A percentile compares a stretch with the other conserved stretches of the same genome.
Conservation (phyloP, 2,329 filamentous ascomycete species). For the Claviceps sp. region DNA sequence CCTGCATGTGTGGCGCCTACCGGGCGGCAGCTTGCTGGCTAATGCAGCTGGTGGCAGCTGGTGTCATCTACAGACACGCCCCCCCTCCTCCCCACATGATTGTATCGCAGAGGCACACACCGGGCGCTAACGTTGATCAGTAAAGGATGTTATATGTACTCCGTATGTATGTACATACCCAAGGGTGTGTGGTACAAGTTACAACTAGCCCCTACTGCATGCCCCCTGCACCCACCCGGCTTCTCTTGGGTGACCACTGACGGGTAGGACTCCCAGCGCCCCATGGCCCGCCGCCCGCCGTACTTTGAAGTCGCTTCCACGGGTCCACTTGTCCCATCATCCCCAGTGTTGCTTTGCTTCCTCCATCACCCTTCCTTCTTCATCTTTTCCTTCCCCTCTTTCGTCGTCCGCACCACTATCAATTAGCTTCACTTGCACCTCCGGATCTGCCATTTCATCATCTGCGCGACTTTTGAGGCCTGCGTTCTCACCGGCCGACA, state of each 20-base stretch:
- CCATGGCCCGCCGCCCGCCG: conserved; percentile 2
- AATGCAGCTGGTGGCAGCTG: too few species aligned
- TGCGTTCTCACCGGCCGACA: background rate
- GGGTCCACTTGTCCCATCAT: conserved; percentile 13
- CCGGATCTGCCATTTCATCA: conserved; percentile 7
- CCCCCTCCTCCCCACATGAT: too few species aligned
- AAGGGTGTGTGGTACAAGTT: background rate
- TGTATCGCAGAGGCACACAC: too few species aligned
- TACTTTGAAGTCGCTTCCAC: conserved; percentile 8
- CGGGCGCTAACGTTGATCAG: too few species aligned
- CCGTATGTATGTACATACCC: too few species aligned
- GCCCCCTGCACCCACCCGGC: conserved; percentile 7
- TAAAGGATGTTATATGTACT: too few species aligned
- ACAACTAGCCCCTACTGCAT: conserved; percentile 10
- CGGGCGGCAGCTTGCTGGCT: too few species aligned
- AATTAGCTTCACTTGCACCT: conserved; percentile 7
- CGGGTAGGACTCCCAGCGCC: background rate
- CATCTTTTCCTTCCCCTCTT: conserved; percentile 12
- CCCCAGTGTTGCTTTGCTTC: conserved; percentile 10
- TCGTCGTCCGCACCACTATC: conserved; percentile 15
- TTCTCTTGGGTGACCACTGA: conserved; percentile 7
- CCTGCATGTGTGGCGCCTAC: too few species aligned
- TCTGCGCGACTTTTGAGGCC: background rate
- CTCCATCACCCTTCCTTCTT: conserved; percentile 15
- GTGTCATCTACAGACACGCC: too few species aligned